Evolutionary conservation across 2,329 filamentous ascomycete species (phyloP).

Genomic region (Lecanicillium sp.): DNA sequence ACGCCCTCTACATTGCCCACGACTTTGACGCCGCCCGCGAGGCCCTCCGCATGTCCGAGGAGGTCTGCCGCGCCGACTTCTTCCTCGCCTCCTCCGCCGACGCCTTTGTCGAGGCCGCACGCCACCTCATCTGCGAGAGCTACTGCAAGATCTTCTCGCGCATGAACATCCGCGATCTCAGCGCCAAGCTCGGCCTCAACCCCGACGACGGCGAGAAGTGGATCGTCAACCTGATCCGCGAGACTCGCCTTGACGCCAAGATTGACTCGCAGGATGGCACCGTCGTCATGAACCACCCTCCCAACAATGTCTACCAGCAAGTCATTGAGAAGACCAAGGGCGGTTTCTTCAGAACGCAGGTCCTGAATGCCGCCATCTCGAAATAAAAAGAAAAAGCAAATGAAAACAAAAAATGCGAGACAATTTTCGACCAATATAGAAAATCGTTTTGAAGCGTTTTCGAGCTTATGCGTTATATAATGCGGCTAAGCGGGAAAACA

Average conservation of each 20-base stretch:
- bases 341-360: constrained; percentile 96
- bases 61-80: constrained; percentile 89
- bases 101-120: constrained; percentile 84
- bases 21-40: constrained; percentile 90
- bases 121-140: constrained; percentile 95
- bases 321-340: constrained; percentile 99
- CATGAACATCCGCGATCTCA: constrained; percentile 97
- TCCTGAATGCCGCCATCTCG: constrained; percentile 64
- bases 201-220: constrained; percentile 98
- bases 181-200: constrained; percentile 80
- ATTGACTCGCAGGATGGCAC: constrained; percentile 99
- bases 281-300: constrained; percentile 98
- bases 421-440: no score
- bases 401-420: neutral
- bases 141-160: constrained; percentile 99
- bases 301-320: constrained; percentile 97
- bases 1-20: constrained; percentile 81
- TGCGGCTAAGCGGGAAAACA: no score
- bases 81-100: constrained; percentile 84
- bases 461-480: no score
- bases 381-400: constrained; percentile 28
- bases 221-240: constrained; percentile 98
- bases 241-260: constrained; percentile 96
- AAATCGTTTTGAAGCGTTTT: no score
- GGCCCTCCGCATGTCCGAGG: constrained; percentile 80